A percentile compares a stretch with the other conserved stretches of the same genome.
These are phyloP conservation scores for Petunia hybrid DNA, from an alignment of 305 asterid genomes.

Conservation along the genomic window DNA sequence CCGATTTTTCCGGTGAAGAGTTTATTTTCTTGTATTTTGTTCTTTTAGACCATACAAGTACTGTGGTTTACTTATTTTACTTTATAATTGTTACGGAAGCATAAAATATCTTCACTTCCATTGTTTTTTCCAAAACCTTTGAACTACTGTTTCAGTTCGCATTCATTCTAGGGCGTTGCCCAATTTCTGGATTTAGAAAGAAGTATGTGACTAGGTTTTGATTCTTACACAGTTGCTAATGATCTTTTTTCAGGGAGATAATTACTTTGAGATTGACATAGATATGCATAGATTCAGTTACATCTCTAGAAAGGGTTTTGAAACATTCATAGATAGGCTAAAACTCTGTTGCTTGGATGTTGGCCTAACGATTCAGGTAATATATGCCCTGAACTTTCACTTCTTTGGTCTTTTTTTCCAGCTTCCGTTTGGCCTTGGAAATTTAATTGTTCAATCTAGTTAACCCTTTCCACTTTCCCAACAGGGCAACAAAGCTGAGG, in stretches of 20 bases:
- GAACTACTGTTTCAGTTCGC: neutral
- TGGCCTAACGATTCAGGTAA: slow-evolving; percentile 97
- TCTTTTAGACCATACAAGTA: slow-evolving; percentile 11
- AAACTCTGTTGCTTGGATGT: slow-evolving; percentile 88
- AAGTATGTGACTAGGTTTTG: neutral
- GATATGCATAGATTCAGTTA: slow-evolving; percentile 98
- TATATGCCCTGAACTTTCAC: slow-evolving; percentile 14
- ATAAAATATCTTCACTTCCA: neutral
- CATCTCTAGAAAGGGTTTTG: slow-evolving; percentile 95
- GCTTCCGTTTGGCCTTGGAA: neutral
- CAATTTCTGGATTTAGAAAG: neutral
- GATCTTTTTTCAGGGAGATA: slow-evolving; percentile 69
- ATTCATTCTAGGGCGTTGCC: neutral
- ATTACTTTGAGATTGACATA: slow-evolving; percentile 90
- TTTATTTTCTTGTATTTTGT: slow-evolving; percentile 20
- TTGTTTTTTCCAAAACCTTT: neutral
- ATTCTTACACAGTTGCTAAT: neutral
- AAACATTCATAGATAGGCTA: slow-evolving; percentile 79
- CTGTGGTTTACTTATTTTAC: neutral
- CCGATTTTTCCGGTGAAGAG: neutral
- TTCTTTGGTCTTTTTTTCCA: neutral
- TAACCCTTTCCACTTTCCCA: slow-evolving; percentile 29
- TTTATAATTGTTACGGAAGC: neutral
- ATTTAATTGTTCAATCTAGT: neutral
- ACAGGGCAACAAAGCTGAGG: slow-evolving; percentile 95